phyloP scores from a whole-genome alignment of 495 filamentous ascomycete species.

The Hypoxylon intermedium region DNA sequence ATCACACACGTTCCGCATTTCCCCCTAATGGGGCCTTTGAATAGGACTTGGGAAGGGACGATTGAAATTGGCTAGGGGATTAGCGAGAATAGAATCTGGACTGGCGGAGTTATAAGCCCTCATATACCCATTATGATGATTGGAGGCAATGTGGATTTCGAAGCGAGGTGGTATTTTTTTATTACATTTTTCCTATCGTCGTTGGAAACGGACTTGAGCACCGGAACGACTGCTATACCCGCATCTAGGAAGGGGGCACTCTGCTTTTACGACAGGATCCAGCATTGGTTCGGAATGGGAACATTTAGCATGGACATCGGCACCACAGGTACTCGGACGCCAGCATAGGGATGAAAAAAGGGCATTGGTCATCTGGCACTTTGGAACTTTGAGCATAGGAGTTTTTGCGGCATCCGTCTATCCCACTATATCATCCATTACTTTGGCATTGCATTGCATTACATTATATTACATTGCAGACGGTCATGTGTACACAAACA shows the following conservation, averaged over 20 bases:
- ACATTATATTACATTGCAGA: no score
- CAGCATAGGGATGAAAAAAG: background rate
- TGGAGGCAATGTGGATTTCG: background rate
- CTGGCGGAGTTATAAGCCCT: background rate
- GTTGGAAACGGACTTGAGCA: background rate
- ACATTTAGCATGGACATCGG: slow-evolving; percentile 10
- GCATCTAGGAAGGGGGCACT: background rate
- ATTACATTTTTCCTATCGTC: background rate
- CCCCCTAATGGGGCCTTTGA: no score
- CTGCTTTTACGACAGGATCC: background rate
- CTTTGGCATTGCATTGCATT: no score
- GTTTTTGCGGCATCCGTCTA: background rate
- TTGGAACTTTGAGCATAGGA: background rate
- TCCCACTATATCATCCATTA: no score
- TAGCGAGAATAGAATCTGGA: background rate
- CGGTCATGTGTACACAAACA: no score
- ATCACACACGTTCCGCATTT: no score
- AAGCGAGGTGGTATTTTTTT: background rate
- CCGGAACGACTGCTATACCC: background rate
- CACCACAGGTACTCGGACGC: background rate
- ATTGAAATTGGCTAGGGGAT: background rate
- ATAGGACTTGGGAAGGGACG: background rate
- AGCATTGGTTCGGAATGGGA: background rate
- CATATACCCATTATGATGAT: background rate
- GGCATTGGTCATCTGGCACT: background rate